Evolutionary conservation across 2,329 filamentous ascomycete species (phyloP).

Genomic region (Trichoderma polysporum): DNA sequence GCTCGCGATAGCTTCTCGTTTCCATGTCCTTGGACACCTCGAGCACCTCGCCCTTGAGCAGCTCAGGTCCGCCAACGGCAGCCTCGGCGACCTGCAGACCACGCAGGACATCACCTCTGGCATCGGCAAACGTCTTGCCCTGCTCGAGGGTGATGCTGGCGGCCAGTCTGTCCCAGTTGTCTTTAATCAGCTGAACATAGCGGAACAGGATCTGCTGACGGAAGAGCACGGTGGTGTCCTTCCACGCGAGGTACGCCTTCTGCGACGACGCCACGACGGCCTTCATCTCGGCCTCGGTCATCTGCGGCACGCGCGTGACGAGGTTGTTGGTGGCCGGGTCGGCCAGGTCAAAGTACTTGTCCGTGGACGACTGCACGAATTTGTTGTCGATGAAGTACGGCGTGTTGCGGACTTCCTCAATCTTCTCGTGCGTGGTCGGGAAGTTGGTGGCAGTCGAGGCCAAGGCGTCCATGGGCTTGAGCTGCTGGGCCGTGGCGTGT

Average conservation of each 20-base stretch:
- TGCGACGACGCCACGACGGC: conserved; percentile 73
- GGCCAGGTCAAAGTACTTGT: conserved; percentile 74
- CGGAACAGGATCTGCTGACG: conserved; percentile 87
- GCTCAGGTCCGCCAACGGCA: conserved; percentile 74
- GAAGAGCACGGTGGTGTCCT: conserved; percentile 66
- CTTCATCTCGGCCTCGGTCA: conserved; percentile 73
- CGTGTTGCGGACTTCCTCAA: conserved; percentile 66
- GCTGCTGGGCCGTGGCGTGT: conserved; percentile 57
- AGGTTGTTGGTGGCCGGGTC: conserved; percentile 86
- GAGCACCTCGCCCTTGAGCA: conserved; percentile 79
- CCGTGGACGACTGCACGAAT: conserved; percentile 66
- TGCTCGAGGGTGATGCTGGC: conserved; percentile 86
- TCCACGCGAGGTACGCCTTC: conserved; percentile 74
- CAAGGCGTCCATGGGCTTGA: conserved; percentile 52
- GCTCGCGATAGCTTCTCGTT: conserved; percentile 78
- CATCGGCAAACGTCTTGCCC: conserved; percentile 84
- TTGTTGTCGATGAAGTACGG: conserved; percentile 82
- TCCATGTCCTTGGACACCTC: conserved; percentile 91
- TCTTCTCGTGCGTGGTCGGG: conserved; percentile 70
- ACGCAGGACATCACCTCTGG: conserved; percentile 76
- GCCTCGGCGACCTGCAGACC: conserved; percentile 84
- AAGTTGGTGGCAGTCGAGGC: conserved; percentile 60
- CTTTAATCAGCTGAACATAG: conserved; percentile 74
- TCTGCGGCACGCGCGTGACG: conserved; percentile 79
- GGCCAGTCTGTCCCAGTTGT: conserved; percentile 82